These are phyloP conservation scores for Termitomyces sp. DNA, from an alignment of 768 basidiomycete species.

Conservation along the genomic window DNA sequence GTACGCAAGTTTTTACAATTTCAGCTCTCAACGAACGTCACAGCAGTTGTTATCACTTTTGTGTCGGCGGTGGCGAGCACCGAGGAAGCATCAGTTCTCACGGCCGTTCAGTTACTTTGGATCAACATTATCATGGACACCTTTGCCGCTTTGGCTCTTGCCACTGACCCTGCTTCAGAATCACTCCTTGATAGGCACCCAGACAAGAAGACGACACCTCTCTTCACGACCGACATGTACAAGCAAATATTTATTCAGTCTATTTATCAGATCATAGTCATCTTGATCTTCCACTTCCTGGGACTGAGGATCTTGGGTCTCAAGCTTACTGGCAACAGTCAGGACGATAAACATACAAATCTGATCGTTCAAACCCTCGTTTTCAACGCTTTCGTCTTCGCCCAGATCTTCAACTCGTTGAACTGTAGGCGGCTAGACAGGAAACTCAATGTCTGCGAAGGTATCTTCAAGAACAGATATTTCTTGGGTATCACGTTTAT, in stretches of 20 bases:
- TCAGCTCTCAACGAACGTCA: conserved; percentile 91
- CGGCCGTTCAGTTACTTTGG: conserved; percentile 96
- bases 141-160: conserved; percentile 95
- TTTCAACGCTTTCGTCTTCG: conserved; percentile 98
- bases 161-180: conserved; percentile 91
- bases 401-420: conserved; percentile 94
- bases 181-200: conserved; percentile 84
- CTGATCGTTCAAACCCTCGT: conserved; percentile 76
- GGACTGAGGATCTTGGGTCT: conserved; percentile 71
- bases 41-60: conserved; percentile 92
- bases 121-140: conserved; percentile 99
- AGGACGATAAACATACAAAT: conserved; percentile 32
- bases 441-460: conserved; percentile 85
- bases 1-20: conserved; percentile 98
- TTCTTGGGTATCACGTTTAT: conserved; percentile 83
- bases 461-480: conserved; percentile 74
- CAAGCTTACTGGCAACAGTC: conserved; percentile 28
- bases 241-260: conserved; percentile 95
- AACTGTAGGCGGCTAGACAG: conserved; percentile 88
- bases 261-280: conserved; percentile 77
- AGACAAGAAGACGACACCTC: conserved; percentile 81
- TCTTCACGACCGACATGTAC: conserved; percentile 94
- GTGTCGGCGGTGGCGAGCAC: conserved; percentile 81
- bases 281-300: conserved; percentile 86
- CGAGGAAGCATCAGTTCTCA: conserved; percentile 79